Conservation (phyloP, 345 rosid species). For the Xanthoceras sorbifolium region DNA sequence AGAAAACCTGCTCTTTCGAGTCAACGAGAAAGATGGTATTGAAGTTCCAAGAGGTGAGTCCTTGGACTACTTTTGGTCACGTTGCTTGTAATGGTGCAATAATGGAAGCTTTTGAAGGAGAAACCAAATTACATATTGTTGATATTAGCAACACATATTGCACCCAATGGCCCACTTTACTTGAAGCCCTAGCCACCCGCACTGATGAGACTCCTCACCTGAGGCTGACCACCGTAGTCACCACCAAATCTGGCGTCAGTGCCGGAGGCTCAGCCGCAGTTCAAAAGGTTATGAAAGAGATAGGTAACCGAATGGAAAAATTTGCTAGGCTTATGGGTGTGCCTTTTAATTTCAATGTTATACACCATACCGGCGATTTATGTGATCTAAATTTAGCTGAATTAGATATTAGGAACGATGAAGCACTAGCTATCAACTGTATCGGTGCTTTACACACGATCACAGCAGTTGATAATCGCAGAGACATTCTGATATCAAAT, state of each 20-base stretch:
- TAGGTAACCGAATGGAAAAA: slow-evolving; percentile 84
- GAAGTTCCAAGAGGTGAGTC: slow-evolving; percentile 93
- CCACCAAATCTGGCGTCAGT: slow-evolving; percentile 34
- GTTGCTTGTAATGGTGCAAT: slow-evolving; percentile 92
- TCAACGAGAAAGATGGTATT: slow-evolving; percentile 76
- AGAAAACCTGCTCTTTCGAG: slow-evolving; percentile 75
- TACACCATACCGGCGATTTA: slow-evolving; percentile 76
- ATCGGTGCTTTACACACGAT: slow-evolving; percentile 66
- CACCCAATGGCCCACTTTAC: slow-evolving; percentile 98
- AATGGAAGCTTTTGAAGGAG: slow-evolving; percentile 89
- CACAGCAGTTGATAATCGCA: slow-evolving; percentile 45
- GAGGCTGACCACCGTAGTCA: slow-evolving; percentile 67
- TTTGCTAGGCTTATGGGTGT: slow-evolving; percentile 98
- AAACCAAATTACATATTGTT: slow-evolving; percentile 71
- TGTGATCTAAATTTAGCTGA: slow-evolving; percentile 59
- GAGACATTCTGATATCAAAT: slow-evolving; percentile 64
- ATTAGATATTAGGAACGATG: slow-evolving; percentile 60
- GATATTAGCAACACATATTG: slow-evolving; percentile 91
- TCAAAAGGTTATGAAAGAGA: slow-evolving; percentile 88
- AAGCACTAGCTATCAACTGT: slow-evolving; percentile 80
- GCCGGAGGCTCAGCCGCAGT: slow-evolving; percentile 40
- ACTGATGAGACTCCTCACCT: slow-evolving; percentile 88
- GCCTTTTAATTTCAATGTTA: slow-evolving; percentile 81
- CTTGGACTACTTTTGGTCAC: slow-evolving; percentile 98
- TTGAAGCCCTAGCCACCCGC: slow-evolving; percentile 95